These are phyloP conservation scores for Breviolum minutum DNA, from an alignment of 73 alveolate genomes.

Conservation along the genomic window DNA sequence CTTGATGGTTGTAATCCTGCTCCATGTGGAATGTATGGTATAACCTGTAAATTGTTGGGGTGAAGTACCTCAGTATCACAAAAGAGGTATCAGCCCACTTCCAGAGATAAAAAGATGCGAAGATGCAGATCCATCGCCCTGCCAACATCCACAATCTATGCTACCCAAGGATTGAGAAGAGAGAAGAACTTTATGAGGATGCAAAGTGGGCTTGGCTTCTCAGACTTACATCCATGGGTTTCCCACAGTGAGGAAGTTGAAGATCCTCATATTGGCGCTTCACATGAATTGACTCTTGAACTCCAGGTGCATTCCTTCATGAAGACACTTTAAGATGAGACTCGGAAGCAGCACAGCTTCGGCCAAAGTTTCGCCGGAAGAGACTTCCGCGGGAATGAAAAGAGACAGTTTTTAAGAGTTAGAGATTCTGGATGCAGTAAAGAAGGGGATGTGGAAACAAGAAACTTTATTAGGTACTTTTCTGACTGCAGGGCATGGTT, in stretches of 20 bases:
- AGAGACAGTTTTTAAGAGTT: too few relatives aligned
- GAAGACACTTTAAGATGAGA: constrained; percentile 48
- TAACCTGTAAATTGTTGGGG: too few relatives aligned
- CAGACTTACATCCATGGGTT: too few relatives aligned
- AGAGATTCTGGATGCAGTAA: too few relatives aligned
- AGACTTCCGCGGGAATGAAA: too few relatives aligned
- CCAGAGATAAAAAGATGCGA: background rate
- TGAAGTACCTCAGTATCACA: too few relatives aligned
- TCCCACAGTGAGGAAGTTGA: background rate
- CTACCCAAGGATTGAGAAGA: constrained; percentile 57
- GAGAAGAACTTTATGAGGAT: constrained; percentile 73
- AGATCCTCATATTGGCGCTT: background rate
- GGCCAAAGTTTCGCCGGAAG: constrained; percentile 33
- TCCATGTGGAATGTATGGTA: background rate
- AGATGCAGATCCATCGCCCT: background rate
- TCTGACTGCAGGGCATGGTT: too few relatives aligned
- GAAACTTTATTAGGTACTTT: too few relatives aligned
- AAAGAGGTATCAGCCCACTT: too few relatives aligned
- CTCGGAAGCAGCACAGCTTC: background rate
- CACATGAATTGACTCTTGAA: too few relatives aligned
- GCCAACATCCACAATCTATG: background rate
- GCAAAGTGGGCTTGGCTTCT: constrained; percentile 58
- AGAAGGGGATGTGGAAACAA: too few relatives aligned
- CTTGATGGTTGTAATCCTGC: too few relatives aligned
- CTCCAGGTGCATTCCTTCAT: constrained; percentile 87